Evolutionary conservation across 805 yeast genomes (phyloP), one percentile per base, ranked within the genome.

Genomic region (Saturnispora quitensis): DNA sequence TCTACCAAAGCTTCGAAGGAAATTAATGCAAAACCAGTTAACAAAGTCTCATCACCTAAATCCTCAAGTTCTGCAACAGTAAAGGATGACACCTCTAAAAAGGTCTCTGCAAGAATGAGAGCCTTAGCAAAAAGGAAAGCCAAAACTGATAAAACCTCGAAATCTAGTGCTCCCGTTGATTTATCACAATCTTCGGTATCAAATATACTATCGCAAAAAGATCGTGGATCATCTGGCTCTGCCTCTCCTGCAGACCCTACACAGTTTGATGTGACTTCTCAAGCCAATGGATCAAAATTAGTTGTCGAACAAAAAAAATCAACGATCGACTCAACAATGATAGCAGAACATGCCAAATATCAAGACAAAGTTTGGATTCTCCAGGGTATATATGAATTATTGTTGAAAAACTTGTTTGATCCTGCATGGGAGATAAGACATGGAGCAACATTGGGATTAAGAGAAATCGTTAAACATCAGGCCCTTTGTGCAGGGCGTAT

Each of bases 41-140:
- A n/a, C 13, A 38, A 38, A 38, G 10, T 4, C 9, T 18, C 12
- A 18, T 18, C 20, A 9, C 24, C 24, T 5, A 18, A 38, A 18
- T 17, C 42, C 3, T 15, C 12, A 9, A n/a, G 3, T 9, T 9
- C 13, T 6, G 12, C 22, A 10, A 12, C 25, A 10, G 13, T 20
- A 38, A 38, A 17, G 13, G 42, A 38, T 9, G 44, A 33, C 15
- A 50, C 52, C 22, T 40, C 53, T 12, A 53, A 52, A 18, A 54
- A 58, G 36, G 78, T 73, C 40, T 82, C 85, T 47, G 90, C 95
- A 0, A 79, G 97, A 65, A 77, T 89, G 74, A 78, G 88, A 55
- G 98, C 97, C 1, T 81, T 91, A 87, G 96, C 96, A n/a, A 85
- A 86, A 60, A 77, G 98, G 61, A 82, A 84, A 62, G 93, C 95